Evolutionary conservation across 83 land plant species (phyloP), one percentile per base, ranked within the genome.

Genomic region (Thuja plicata): DNA sequence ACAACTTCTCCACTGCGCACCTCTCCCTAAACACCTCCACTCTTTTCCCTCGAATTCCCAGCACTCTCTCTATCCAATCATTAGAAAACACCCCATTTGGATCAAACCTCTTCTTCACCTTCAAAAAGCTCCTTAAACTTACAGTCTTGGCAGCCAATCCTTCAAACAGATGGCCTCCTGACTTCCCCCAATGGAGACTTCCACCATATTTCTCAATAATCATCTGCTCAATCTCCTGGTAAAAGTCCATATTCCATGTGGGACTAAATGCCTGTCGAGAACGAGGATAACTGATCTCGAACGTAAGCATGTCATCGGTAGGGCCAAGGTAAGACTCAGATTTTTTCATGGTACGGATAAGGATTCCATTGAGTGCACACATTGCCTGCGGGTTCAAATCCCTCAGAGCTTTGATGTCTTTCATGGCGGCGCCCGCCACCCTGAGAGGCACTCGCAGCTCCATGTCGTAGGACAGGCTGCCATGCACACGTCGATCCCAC

Each of bases 131-230:
- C 37, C 8, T 10, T 32, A 85, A 50, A 74, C 85, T 34, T 3
- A 74, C 84, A 2, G 86, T 87, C 86, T 57, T 86, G 34, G 10
- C 7, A 17, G 85, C 91, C 62, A 73, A 46, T 12, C 88, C 91
- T 6, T 73, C 70, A 34, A 89, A 89, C 32, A 80, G 55, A 19
- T 89, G 35, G 10, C 86, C 88, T 8, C 91, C 71, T 41, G 90
- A 89, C 88, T 91, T 91, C 19, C 91, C 91, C 91, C 88, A 91
- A 52, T 91, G 91, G 12, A 91, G 91, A n/a, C 40, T 66, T 1
- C 88, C 91, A 0, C 73, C 73, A 32, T 91, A 70, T 84, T 91
- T 91, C 34, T 74, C 54, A 62, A 88, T 21, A 48, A 90, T 34
- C 88, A 90, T 74, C 88, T 90, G 91, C 88, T 90, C 91, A 8